A percentile compares a stretch with the other conserved stretches of the same genome.
phyloP scores from a whole-genome alignment of 2,329 filamentous ascomycete genomes.

The Talaromyces atroroseus region DNA sequence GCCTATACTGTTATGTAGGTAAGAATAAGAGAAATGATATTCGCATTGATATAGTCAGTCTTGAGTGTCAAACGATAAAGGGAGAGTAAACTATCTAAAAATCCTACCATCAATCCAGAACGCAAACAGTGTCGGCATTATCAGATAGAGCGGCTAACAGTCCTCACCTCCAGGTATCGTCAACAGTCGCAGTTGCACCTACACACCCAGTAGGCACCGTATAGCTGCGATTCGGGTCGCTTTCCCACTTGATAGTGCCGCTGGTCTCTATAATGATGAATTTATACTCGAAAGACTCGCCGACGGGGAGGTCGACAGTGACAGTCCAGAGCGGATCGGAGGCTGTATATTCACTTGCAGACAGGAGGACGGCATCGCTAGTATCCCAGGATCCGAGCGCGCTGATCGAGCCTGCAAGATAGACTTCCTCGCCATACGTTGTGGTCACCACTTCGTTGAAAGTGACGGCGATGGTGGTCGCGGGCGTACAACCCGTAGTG shows the following conservation, averaged over 20 bases:
- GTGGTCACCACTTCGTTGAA: slow-evolving; percentile 59
- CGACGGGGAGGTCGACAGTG: slow-evolving; percentile 52
- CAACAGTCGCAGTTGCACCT: slow-evolving; percentile 27
- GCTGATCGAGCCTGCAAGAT: slow-evolving; percentile 55
- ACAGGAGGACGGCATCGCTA: slow-evolving; percentile 50
- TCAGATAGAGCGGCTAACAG: not conserved
- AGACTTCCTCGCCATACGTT: slow-evolving; percentile 58
- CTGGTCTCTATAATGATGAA: slow-evolving; percentile 55
- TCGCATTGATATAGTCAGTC: not conserved
- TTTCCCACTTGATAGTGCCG: slow-evolving; percentile 59
- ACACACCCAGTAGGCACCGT: slow-evolving; percentile 35
- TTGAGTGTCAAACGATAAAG: not conserved
- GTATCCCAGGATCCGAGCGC: slow-evolving; percentile 61
- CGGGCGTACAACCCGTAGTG: slow-evolving; percentile 15
- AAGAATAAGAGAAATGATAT: not conserved
- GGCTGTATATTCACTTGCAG: slow-evolving; percentile 55
- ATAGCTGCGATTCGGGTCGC: slow-evolving; percentile 45
- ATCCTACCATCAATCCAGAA: no score
- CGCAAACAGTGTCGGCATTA: no score
- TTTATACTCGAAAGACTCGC: slow-evolving; percentile 60
- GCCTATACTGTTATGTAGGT: not conserved
- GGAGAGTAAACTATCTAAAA: no score
- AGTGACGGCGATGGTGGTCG: slow-evolving; percentile 52
- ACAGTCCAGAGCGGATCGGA: slow-evolving; percentile 58
- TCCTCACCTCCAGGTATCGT: slow-evolving; percentile 34